phyloP scores from a whole-genome alignment of 2,329 filamentous ascomycete species.

The Cercospora berteroae region DNA sequence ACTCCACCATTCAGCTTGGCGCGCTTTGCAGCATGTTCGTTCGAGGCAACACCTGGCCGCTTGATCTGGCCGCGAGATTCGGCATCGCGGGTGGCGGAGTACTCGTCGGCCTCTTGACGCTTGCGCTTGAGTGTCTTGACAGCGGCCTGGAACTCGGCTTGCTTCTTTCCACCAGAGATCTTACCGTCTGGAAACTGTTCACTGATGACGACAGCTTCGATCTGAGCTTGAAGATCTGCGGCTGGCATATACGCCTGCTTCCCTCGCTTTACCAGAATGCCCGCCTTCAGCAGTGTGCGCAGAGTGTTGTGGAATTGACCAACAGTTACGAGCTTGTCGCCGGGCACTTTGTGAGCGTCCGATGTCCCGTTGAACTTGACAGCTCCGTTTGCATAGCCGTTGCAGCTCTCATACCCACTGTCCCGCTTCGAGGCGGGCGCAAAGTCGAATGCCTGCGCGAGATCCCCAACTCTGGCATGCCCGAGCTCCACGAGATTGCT shows the following conservation, averaged over 20 bases:
- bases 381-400: conserved; percentile 26
- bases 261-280: conserved; percentile 65
- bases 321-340: conserved; percentile 37
- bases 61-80: conserved; percentile 30
- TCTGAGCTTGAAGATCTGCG: conserved; percentile 57
- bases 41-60: conserved; percentile 22
- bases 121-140: conserved; percentile 58
- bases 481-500: conserved; percentile 74
- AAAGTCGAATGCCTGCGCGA: conserved; percentile 63
- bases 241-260: conserved; percentile 52
- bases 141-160: conserved; percentile 59
- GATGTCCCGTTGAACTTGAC: conserved; percentile 19
- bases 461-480: conserved; percentile 69
- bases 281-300: conserved; percentile 57
- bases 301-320: conserved; percentile 47
- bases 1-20: conserved; percentile 35
- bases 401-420: conserved; percentile 29
- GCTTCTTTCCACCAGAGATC: conserved; percentile 64
- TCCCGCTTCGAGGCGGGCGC: conserved; percentile 32
- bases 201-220: conserved; percentile 62
- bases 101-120: conserved; percentile 45
- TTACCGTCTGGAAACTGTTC: conserved; percentile 52
- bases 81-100: conserved; percentile 30
- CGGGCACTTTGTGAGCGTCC: conserved; percentile 18
- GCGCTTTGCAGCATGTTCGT: conserved; percentile 31